Conservation (phyloP, 2,329 filamentous ascomycete species). For the Sporothrix sp. region DNA sequence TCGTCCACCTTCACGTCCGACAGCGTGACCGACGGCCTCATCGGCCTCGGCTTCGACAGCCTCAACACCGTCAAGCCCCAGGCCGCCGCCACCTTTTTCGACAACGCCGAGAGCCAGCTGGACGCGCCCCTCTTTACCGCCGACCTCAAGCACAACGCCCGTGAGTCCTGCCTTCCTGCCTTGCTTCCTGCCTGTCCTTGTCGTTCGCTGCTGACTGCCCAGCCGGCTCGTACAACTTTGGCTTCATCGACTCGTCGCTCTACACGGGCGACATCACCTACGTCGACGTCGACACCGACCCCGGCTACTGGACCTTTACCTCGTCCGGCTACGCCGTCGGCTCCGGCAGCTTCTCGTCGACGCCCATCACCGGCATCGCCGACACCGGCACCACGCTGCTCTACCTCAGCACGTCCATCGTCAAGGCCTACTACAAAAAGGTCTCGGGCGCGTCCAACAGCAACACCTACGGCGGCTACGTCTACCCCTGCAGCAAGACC, state of each 20-base stretch:
- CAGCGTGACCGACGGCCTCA: slow-evolving; percentile 18
- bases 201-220: no score
- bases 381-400: slow-evolving; percentile 37
- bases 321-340: slow-evolving; percentile 37
- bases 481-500: slow-evolving; percentile 27
- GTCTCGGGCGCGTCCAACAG: slow-evolving; percentile 29
- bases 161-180: slow-evolving; percentile 1
- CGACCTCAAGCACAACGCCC: slow-evolving; percentile 24
- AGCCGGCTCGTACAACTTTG: slow-evolving; percentile 41
- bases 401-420: slow-evolving; percentile 27
- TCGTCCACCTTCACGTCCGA: slow-evolving; percentile 22
- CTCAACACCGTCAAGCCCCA: slow-evolving; percentile 24
- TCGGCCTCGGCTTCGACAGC: slow-evolving; percentile 24
- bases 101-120: slow-evolving; percentile 26
- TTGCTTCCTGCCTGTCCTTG: background rate
- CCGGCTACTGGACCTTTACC: slow-evolving; percentile 50
- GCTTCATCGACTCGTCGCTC: slow-evolving; percentile 42
- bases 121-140: slow-evolving; percentile 47
- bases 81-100: slow-evolving; percentile 25
- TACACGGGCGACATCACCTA: slow-evolving; percentile 46
- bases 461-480: slow-evolving; percentile 26
- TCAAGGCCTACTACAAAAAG: slow-evolving; percentile 30
- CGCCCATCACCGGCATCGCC: slow-evolving; percentile 24
- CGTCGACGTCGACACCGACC: slow-evolving; percentile 35
- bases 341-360: slow-evolving; percentile 35